Conservation (phyloP, 116 monocot species). For the Iris pallida region DNA sequence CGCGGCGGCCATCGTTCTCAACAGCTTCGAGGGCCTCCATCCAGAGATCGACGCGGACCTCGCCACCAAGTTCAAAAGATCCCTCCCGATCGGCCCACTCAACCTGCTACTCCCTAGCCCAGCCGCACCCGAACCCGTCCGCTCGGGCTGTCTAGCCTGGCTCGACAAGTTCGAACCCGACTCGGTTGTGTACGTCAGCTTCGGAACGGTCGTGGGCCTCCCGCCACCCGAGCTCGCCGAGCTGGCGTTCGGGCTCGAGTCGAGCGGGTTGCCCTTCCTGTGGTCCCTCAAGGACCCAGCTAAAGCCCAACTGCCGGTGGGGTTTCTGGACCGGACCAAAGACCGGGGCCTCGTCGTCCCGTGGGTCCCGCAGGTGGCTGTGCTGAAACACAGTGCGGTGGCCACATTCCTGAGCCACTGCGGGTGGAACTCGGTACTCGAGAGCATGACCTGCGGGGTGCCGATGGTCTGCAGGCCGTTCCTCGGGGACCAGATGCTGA, state of each 20-base stretch:
- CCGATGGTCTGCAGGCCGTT: conserved; percentile 54
- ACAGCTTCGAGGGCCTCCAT: conserved; percentile 51
- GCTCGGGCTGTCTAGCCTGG: conserved; percentile 43
- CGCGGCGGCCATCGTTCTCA: conserved; percentile 25
- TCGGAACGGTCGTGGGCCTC: conserved; percentile 31
- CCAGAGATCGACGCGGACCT: conserved; percentile 18
- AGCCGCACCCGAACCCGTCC: not conserved
- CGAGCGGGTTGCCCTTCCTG: conserved; percentile 34
- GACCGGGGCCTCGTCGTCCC: conserved; percentile 29
- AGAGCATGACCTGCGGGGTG: conserved; percentile 37
- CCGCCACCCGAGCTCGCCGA: conserved; percentile 31
- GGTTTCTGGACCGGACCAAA: conserved; percentile 29
- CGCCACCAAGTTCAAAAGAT: conserved; percentile 17
- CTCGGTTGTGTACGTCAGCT: conserved; percentile 46
- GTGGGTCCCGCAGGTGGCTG: conserved; percentile 47
- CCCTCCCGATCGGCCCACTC: conserved; percentile 39
- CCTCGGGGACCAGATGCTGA: conserved; percentile 47
- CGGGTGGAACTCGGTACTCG: conserved; percentile 62
- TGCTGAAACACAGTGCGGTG: conserved; percentile 32
- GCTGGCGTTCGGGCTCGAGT: conserved; percentile 49
- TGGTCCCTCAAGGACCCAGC: conserved; percentile 49
- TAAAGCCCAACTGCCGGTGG: conserved; percentile 20
- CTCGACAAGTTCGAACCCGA: conserved; percentile 27
- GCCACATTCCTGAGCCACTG: conserved; percentile 47
- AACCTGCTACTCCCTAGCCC: conserved; percentile 21